Percentiles rank a stretch among this genome's conserved stretches.
Conservation (phyloP, 225 moss, liverwort and hornwort genomes). For the Polytrichum formosum region DNA sequence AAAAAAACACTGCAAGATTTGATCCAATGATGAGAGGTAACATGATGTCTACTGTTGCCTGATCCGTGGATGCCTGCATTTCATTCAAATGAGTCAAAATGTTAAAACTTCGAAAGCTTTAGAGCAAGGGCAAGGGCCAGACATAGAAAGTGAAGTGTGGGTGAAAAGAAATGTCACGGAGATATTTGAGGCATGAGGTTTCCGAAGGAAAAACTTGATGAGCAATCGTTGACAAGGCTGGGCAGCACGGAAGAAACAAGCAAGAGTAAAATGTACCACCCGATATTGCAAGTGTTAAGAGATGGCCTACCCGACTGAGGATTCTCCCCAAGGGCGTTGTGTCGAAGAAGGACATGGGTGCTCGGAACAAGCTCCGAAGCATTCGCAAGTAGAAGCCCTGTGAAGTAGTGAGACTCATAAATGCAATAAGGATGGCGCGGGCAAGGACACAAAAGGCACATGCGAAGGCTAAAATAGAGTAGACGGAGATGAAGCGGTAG, state of each 20-base stretch:
- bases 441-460: slow-evolving; percentile 38
- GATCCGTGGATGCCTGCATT: slow-evolving; percentile 56
- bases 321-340: slow-evolving; percentile 56
- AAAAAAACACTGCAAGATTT: slow-evolving; percentile 27
- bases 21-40: slow-evolving; percentile 37
- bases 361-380: slow-evolving; percentile 56
- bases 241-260: no score
- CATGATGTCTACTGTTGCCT: slow-evolving; percentile 45
- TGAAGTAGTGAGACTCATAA: slow-evolving; percentile 40
- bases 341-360: slow-evolving; percentile 63
- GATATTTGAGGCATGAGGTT: no score
- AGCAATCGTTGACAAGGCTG: no score
- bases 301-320: slow-evolving; percentile 44
- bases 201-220: no score
- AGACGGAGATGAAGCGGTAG: slow-evolving; percentile 22
- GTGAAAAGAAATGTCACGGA: no score
- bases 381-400: slow-evolving; percentile 55
- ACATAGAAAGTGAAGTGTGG: no score
- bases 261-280: no score
- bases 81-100: no score
- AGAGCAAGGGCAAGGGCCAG: no score
- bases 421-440: slow-evolving; percentile 19
- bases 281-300: not conserved
- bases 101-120: no score
- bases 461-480: slow-evolving; percentile 27